These are phyloP conservation scores for Talaromyces nanjingensis DNA, from an alignment of 495 filamentous ascomycete genomes.

Conservation along the genomic window DNA sequence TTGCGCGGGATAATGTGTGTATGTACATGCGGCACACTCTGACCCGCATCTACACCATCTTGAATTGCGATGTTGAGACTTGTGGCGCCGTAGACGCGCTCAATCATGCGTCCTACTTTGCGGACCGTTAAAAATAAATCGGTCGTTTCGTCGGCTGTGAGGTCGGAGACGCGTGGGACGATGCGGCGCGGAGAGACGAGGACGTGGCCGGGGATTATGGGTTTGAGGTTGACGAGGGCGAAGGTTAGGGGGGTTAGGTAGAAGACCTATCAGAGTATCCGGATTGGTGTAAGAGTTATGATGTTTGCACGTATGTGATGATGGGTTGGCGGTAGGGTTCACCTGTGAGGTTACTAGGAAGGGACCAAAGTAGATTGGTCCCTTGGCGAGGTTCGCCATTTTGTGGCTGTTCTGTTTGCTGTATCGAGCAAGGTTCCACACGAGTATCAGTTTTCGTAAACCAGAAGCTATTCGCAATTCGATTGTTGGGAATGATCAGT, in stretches of 20 bases:
- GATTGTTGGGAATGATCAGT: not conserved
- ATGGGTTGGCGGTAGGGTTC: not conserved
- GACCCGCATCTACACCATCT: constrained; percentile 81
- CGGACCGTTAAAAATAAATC: constrained; percentile 85
- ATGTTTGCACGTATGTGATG: too few relatives aligned
- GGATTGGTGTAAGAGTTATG: too few relatives aligned
- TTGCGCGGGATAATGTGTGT: constrained; percentile 85
- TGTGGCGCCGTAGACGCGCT: constrained; percentile 57
- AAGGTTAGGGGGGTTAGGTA: constrained; percentile 69
- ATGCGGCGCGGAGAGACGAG: constrained; percentile 57
- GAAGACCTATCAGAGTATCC: constrained; percentile 56
- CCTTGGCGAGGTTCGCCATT: constrained; percentile 20
- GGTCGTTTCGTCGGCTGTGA: constrained; percentile 63
- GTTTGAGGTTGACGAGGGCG: constrained; percentile 90
- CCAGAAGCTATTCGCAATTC: too few relatives aligned
- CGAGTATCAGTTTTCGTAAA: too few relatives aligned
- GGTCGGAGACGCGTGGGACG: constrained; percentile 68
- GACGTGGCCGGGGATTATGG: constrained; percentile 87
- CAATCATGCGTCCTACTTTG: constrained; percentile 69
- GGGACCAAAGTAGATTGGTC: constrained; percentile 38
- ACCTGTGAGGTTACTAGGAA: constrained; percentile 43
- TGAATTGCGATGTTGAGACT: constrained; percentile 90
- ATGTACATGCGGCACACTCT: constrained; percentile 88
- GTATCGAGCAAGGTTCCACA: too few relatives aligned
- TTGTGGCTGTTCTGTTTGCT: not conserved